phyloP scores from a whole-genome alignment of 1,139 yeast species.

The Lodderomyces pseudojiufengensis region DNA sequence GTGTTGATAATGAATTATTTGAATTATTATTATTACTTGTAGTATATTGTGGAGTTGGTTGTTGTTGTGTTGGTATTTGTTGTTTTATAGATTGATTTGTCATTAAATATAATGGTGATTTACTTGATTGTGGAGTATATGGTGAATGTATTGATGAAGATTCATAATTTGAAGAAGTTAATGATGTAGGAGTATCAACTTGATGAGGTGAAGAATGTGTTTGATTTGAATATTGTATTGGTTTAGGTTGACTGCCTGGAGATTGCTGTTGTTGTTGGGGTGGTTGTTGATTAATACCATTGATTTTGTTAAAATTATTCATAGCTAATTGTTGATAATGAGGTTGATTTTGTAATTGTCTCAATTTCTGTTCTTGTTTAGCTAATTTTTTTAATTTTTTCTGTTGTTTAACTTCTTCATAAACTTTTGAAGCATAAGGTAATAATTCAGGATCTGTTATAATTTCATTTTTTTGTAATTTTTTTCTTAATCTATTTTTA shows the following conservation, averaged over 20 bases:
- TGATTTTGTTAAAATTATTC: too few species aligned
- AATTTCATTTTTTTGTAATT: constrained; percentile 20
- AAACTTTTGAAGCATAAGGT: constrained; percentile 14
- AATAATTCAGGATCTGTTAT: constrained; percentile 14
- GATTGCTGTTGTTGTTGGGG: constrained; percentile 5
- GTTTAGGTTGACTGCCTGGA: too few species aligned
- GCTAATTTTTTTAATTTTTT: constrained; percentile 5
- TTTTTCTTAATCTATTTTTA: constrained; percentile 42
- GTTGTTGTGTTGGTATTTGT: constrained; percentile 5
- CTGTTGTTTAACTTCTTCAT: constrained; percentile 12
- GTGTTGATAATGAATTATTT: constrained; percentile 8
- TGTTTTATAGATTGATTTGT: constrained; percentile 2
- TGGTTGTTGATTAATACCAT: too few species aligned
- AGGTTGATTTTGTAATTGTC: constrained; percentile 4
- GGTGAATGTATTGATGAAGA: constrained; percentile 9
- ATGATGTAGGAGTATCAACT: constrained; percentile 13
- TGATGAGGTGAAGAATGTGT: constrained; percentile 4
- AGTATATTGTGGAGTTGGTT: constrained; percentile 6
- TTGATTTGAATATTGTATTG: neutral
- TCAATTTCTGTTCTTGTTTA: constrained; percentile 2
- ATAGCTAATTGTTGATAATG: constrained; percentile 3
- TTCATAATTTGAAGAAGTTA: constrained; percentile 11
- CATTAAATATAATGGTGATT: constrained; percentile 12
- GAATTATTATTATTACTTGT: too few species aligned
- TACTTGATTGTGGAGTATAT: constrained; percentile 13